Evolutionary conservation across 306 rosid genomes (phyloP).

Genomic region (Pyrus bretschneideri): DNA sequence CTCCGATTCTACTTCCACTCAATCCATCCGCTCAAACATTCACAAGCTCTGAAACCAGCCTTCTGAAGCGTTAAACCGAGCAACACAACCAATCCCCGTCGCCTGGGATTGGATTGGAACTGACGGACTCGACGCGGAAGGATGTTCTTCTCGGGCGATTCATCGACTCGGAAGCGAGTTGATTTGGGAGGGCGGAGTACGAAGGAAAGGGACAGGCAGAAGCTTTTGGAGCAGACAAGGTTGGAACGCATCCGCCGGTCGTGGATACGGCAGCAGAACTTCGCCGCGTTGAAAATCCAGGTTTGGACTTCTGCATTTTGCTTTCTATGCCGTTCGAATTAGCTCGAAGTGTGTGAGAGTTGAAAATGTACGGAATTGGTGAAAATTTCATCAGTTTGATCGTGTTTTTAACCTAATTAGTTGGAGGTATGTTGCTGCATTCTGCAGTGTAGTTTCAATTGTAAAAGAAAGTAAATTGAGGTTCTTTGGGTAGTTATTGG

Average conservation of each 20-base stretch:
- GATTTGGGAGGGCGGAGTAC: constrained; percentile 93
- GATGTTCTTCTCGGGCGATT: constrained; percentile 94
- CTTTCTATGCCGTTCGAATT: not conserved
- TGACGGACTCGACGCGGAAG: constrained; percentile 8
- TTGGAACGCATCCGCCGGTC: constrained; percentile 72
- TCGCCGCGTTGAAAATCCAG: constrained; percentile 75
- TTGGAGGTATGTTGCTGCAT: not conserved
- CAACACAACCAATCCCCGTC: not conserved
- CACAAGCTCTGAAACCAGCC: not conserved
- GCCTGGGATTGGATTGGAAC: constrained; percentile 25
- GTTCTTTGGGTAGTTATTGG: not conserved
- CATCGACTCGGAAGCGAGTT: constrained; percentile 85
- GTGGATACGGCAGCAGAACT: constrained; percentile 60
- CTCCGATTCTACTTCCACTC: not conserved
- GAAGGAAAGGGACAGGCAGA: constrained; percentile 82
- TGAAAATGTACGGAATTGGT: not conserved
- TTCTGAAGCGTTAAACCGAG: not conserved
- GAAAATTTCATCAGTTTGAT: not conserved
- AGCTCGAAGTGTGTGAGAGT: not conserved
- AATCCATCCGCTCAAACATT: not conserved
- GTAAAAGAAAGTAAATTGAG: not conserved
- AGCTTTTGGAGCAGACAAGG: constrained; percentile 85
- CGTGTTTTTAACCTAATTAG: not conserved
- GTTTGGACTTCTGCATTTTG: constrained; percentile 20
- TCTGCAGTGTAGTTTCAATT: not conserved